These are phyloP conservation scores for Epichloe amarillans DNA, from an alignment of 2,329 filamentous ascomycete genomes.

Conservation along the genomic window DNA sequence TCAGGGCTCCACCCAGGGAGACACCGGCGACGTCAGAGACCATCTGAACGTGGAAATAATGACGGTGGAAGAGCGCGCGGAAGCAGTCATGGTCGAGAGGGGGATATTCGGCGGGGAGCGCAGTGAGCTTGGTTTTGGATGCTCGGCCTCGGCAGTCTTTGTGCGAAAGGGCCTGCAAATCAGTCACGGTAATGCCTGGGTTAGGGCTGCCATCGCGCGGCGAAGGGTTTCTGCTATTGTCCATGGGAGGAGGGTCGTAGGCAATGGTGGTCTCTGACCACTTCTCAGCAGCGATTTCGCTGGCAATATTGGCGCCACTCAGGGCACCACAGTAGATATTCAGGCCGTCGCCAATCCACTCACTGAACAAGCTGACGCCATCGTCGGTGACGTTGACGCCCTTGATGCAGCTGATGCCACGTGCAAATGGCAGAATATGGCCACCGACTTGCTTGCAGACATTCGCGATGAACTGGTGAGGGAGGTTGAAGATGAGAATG, in stretches of 20 bases:
- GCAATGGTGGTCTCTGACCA: constrained; percentile 96
- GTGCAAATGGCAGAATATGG: constrained; percentile 79
- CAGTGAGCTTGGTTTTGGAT: constrained; percentile 56
- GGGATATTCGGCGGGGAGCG: constrained; percentile 71
- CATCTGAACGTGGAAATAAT: constrained; percentile 94
- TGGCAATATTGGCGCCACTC: constrained; percentile 91
- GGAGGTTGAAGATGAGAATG: constrained; percentile 89
- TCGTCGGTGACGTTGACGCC: constrained; percentile 85
- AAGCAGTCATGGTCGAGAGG: constrained; percentile 75
- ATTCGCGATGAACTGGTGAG: constrained; percentile 87
- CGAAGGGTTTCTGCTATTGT: constrained; percentile 60
- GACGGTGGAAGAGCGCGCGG: constrained; percentile 79
- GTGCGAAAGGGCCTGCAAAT: constrained; percentile 48
- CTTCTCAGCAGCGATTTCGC: constrained; percentile 87
- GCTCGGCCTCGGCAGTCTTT: constrained; percentile 54
- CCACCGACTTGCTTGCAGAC: constrained; percentile 76
- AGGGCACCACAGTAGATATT: constrained; percentile 95
- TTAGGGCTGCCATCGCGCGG: constrained; percentile 34
- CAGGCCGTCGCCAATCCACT: constrained; percentile 81
- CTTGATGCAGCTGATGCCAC: constrained; percentile 96
- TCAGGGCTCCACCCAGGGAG: constrained; percentile 84
- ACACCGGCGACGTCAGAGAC: constrained; percentile 94
- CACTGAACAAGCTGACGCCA: constrained; percentile 80
- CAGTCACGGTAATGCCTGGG: constrained; percentile 36
- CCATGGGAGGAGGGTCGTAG: constrained; percentile 77